These are phyloP conservation scores for Ophidiomyces ophidiicola DNA, from an alignment of 2,329 filamentous ascomycete genomes.

Conservation along the genomic window DNA sequence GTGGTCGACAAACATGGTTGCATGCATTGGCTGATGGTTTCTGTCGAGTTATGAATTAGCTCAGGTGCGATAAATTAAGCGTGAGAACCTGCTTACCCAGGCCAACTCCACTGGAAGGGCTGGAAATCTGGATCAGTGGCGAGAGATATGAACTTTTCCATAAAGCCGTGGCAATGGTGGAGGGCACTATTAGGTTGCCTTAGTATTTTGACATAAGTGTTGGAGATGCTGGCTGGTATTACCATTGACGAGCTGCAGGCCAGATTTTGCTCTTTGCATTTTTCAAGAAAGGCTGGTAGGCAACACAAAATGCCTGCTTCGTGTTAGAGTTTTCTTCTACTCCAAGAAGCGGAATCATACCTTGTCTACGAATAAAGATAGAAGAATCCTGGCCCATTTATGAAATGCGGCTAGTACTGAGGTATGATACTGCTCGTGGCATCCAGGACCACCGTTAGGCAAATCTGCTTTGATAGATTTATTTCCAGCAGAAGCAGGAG, in stretches of 20 bases:
- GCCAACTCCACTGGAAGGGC: constrained; percentile 40
- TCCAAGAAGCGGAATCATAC: constrained; percentile 16
- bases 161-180: constrained; percentile 37
- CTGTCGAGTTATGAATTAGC: constrained; percentile 19
- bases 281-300: constrained; percentile 39
- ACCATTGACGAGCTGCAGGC: constrained; percentile 37
- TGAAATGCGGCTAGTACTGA: constrained; percentile 34
- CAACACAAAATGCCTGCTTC: constrained; percentile 34
- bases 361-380: constrained; percentile 37
- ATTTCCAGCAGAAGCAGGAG: constrained; percentile 21
- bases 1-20: constrained; percentile 26
- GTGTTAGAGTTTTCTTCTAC: constrained; percentile 10
- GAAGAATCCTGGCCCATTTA: constrained; percentile 36
- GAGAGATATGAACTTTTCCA: constrained; percentile 39
- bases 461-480: constrained; percentile 22
- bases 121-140: constrained; percentile 37
- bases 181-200: constrained; percentile 25
- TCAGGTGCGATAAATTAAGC: background rate
- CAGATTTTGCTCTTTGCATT: constrained; percentile 38
- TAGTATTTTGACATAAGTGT: constrained; percentile 12
- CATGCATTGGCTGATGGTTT: constrained; percentile 36
- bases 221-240: constrained; percentile 3
- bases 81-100: constrained; percentile 23
- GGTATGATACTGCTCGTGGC: constrained; percentile 34
- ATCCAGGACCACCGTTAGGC: constrained; percentile 28